Evolutionary conservation across 108 stramenopile species (phyloP).

Genomic region (Pseudonitzschia delicatissima): DNA sequence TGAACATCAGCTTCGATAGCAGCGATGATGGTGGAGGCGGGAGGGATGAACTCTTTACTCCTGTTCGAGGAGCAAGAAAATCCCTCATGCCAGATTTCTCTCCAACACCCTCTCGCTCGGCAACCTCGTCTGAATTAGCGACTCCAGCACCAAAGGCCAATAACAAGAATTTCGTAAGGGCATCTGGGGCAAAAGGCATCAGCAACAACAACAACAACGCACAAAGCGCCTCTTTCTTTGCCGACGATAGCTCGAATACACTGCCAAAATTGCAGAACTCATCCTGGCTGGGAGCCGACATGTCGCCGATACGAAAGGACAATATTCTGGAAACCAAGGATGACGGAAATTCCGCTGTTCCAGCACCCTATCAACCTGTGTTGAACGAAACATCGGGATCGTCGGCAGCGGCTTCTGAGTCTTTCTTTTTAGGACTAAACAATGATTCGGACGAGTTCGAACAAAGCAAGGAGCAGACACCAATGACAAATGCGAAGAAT

Average conservation of each 20-base stretch:
- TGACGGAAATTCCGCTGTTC: conserved; percentile 9
- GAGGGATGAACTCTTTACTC: conserved; percentile 20
- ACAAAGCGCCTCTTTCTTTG: neutral
- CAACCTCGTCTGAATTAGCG: neutral
- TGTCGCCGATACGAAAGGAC: conserved; percentile 30
- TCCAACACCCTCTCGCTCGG: neutral
- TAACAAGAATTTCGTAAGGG: no score
- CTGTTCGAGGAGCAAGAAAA: conserved; percentile 12
- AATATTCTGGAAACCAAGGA: neutral
- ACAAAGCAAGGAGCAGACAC: no score
- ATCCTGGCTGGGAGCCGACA: conserved; percentile 40
- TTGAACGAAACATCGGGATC: neutral
- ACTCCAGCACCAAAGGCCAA: neutral
- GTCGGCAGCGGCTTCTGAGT: neutral
- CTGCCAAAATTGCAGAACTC: conserved; percentile 29
- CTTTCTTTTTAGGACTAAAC: conserved; percentile 5
- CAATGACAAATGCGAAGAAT: no score
- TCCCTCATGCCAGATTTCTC: neutral
- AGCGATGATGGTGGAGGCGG: conserved; percentile 14
- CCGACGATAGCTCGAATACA: neutral
- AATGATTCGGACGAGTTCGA: conserved; percentile 14
- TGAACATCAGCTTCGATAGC: neutral
- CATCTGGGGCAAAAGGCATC: no score
- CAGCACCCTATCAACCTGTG: neutral
- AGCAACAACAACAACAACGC: neutral